These are phyloP conservation scores for Hyaloperonospora brassicae DNA, from an alignment of 352 stramenopile genomes.

Conservation along the genomic window DNA sequence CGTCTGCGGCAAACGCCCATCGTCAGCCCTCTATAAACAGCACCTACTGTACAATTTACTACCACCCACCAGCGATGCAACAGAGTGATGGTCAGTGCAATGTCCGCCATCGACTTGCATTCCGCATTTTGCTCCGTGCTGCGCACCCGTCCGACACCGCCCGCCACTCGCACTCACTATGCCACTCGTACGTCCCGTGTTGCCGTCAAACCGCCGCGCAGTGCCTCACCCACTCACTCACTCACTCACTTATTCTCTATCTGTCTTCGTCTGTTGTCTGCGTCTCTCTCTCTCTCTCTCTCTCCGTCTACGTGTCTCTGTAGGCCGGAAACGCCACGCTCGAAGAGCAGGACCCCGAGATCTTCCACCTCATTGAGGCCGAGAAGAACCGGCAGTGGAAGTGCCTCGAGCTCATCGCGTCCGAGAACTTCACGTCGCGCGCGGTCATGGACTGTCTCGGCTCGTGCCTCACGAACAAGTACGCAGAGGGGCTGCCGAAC, in stretches of 20 bases:
- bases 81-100: conserved; percentile 22
- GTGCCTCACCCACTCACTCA: not conserved
- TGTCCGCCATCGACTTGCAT: conserved; percentile 10
- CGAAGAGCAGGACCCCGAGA: conserved; percentile 92
- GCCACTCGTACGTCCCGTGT: conserved; percentile 41
- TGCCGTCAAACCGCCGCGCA: not conserved
- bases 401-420: conserved; percentile 98
- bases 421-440: conserved; percentile 99
- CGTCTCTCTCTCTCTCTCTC: conserved; percentile 1
- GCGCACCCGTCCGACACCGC: conserved; percentile 3
- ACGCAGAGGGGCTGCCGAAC: conserved; percentile 94
- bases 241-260: not conserved
- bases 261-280: not conserved
- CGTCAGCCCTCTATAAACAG: not conserved
- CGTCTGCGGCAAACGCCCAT: not conserved
- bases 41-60: conserved; percentile 17
- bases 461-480: conserved; percentile 99
- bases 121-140: conserved; percentile 26
- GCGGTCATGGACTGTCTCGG: conserved; percentile 98
- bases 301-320: not conserved
- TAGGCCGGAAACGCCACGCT: conserved; percentile 74
- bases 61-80: conserved; percentile 2
- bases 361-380: conserved; percentile 98
- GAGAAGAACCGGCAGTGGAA: conserved; percentile 98
- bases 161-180: conserved; percentile 23